Percentiles rank a stretch among this genome's conserved stretches.
These are phyloP conservation scores for Erysimum cheiranthoides DNA, from an alignment of 345 rosid genomes.

Conservation along the genomic window DNA sequence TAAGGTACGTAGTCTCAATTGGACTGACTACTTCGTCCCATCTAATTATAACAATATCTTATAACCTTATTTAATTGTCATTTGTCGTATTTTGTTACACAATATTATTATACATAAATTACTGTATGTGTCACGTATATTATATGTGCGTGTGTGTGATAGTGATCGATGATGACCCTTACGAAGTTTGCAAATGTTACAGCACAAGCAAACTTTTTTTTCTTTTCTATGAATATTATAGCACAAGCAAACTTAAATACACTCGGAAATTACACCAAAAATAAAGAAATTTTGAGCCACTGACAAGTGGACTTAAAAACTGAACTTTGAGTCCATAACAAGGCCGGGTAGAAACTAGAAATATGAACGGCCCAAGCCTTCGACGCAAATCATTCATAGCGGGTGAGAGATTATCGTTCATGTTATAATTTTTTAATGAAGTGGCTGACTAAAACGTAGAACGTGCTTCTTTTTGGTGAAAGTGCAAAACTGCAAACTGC, in stretches of 20 bases:
- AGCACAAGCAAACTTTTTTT: conserved; percentile 28
- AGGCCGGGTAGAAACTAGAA: background rate
- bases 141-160: no score
- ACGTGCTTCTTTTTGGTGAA: no score
- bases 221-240: no score
- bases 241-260: conserved; percentile 28
- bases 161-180: conserved; percentile 14
- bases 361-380: background rate
- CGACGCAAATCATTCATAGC: background rate
- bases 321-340: background rate
- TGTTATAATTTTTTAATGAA: no score
- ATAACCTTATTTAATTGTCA: background rate
- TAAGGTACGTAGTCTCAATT: conserved; percentile 30
- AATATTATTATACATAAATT: background rate
- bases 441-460: no score
- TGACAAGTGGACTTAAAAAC: background rate
- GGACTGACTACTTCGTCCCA: conserved; percentile 38
- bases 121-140: background rate
- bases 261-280: no score
- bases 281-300: no score
- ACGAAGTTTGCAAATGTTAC: conserved; percentile 19
- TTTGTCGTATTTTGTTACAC: conserved; percentile 11
- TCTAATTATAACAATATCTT: conserved; percentile 27
- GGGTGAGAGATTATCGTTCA: no score
- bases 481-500: no score